Evolutionary conservation across 2,329 filamentous ascomycete species (phyloP), one percentile per base, ranked within the genome.

Genomic region (Penicillium sp.): DNA sequence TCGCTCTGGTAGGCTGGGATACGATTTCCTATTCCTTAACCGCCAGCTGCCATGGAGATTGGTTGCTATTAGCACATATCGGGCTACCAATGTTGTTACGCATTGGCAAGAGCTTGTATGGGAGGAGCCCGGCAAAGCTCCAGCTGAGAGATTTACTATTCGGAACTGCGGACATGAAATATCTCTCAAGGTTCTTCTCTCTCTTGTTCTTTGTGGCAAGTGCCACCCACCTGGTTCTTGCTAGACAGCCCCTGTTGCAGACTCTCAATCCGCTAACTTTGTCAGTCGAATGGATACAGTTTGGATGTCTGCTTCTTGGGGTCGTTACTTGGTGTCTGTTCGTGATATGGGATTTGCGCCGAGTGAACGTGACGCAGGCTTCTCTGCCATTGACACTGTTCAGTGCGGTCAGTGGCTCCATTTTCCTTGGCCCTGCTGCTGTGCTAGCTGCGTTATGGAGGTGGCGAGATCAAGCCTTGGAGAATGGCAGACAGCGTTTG

Each of bases 11-110:
- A 41, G 38, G 17, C 19, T 29, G 10, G 43, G 47, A 2, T 53
- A 48, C 25, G 38, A n/a, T 5, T 35, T 47, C 8, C 25, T 29
- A 0, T 64, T 62, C 7, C 37, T 70, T 13, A 65, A 68, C 33
- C 62, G 69, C 1, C 60, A 60, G 14, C 51, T 65, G 14, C 25
- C 5, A 11, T 13, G 25, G 25, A 7, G 25, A 23, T 7, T 33
- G 19, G 25, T n/a, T n/a, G 11, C 11, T 33, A 4, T 6, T 33
- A 4, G 23, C 28, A 2, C 42, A 41, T 21, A 5, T 35, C 26
- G 26, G 16, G 20, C 19, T 45, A n/a, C 37, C 38, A 10, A 13
- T 44, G 4, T 6, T 33, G 4, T 4, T 41, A 21, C 21, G 9
- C 10, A 3, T 31, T 7, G 36, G 37, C 3, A 35, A 26, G 10